Evolutionary conservation across 2,329 filamentous ascomycete genomes (phyloP), one percentile per base, ranked within the genome.

Genomic region (Scedosporium boydii): DNA sequence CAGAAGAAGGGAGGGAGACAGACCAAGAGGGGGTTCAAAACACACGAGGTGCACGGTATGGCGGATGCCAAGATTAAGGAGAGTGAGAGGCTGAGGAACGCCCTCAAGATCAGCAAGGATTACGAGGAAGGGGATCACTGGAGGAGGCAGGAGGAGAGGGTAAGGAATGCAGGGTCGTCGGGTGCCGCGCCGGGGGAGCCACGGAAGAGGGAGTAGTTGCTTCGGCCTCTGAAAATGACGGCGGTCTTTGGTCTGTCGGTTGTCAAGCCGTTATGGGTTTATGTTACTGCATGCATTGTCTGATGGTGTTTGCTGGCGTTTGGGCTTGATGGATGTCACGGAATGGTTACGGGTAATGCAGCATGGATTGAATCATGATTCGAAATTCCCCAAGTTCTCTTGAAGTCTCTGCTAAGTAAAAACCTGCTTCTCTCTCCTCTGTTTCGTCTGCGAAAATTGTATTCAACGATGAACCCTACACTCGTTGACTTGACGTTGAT

Each of bases 1-100:
- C 72, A 76, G 64, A 68, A 66, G 64, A 71, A 69, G 41, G 72
- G 66, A 23, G 68, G 65, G 26, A 72, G 69, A 62, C 75, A 72
- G 26, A 74, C 71, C n/a, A 76, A 72, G 61, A 83, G 79, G 68
- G 82, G 84, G 9, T 82, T 98, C 66, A 99, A 98, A 77, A 82
- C 87, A 67, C 92, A 98, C 76, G 91, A 98, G 76, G 92, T 98
- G 21, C 95, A 99, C 78, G 95, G 98, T 77, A 82, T 96, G 73
- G 95, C 95, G 18, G 90, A 95, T 70, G 95, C 93, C 64, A 99
- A 99, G 82, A 93, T 96, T 68, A 89, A 91, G 73, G 95, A 99
- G 81, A 96, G 89, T 74, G 93, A 98, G 77, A 84, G 90, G 69
- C 78, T 99, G 72, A 80, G 93, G 66, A 90, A 82, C 74, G 95